Base-by-base conservation (phyloP, 768 basidiomycete genomes). In the Hemileccinum rubropunctum region DNA sequence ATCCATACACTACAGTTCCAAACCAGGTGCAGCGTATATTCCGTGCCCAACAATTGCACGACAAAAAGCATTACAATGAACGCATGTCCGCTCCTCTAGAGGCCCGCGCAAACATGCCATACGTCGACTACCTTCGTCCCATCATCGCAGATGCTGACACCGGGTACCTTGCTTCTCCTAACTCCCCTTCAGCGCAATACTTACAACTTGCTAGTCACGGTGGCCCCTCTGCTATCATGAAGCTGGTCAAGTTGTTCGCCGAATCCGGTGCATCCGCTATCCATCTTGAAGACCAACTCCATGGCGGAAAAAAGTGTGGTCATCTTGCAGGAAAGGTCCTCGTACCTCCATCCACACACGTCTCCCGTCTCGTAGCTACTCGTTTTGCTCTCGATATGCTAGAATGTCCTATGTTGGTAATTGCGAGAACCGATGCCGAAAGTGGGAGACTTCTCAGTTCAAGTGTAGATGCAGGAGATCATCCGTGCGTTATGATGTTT, bases 131-230 rank as follows among this genome's bases (percentile, higher is more conserved):
- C 64, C 73, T 97, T 38, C 78, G 91, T 45, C 94, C 94, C 23
- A 95, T 98, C 57, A 87, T 98, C 56, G 94, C 94, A 12, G 94
- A 97, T 64, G 94, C 84, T 21, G 94, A 95, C 71, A 95, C 94
- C 45, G 94, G 94, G 91, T 91, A 59, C 61, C 75, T 66, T 47
- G 18, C 38, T 52, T 34, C 10, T 27, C 21, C 7, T 30, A 17
- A 20, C 18, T 42, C 42, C 20, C 43, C 30, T 39, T 4, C 18
- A 7, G 23, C n/a, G n/a, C 48, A 34, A 35, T 28, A 20, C 51
- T 58, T 23, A 58, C 54, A 54, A 13, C 37, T 28, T 28, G 21
- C 28, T 47, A 95, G 93, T 28, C 94, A 95, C 59, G 95, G 95
- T 42, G 93, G 93, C 15, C 76, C 86, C n/a, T 92, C 92, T 17